These are phyloP conservation scores for Trichoderma arundinaceum DNA, from an alignment of 2,329 filamentous ascomycete genomes.

Conservation along the genomic window DNA sequence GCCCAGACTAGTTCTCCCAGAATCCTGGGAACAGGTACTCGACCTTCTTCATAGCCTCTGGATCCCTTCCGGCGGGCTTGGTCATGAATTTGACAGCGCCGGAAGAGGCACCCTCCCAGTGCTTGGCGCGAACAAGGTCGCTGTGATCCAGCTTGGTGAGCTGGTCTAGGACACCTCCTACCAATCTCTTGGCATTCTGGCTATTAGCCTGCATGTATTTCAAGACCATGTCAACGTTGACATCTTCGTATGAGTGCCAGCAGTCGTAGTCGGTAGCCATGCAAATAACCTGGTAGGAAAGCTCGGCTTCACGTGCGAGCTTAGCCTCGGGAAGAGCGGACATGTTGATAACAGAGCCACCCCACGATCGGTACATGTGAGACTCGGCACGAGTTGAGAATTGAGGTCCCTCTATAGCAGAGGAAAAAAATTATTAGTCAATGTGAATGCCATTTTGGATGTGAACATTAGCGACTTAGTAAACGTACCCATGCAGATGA, in stretches of 20 bases:
- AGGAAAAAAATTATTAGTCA: not conserved
- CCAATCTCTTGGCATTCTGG: conserved; percentile 82
- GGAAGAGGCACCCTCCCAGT: conserved; percentile 76
- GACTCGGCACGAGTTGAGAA: conserved; percentile 97
- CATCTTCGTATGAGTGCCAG: conserved; percentile 84
- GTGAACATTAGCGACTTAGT: not conserved
- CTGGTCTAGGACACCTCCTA: conserved; percentile 86
- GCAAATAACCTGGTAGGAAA: conserved; percentile 97
- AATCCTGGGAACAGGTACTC: conserved; percentile 89
- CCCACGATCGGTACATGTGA: conserved; percentile 92
- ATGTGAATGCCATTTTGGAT: not conserved
- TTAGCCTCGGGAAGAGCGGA: conserved; percentile 93
- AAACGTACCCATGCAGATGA: conserved; percentile 86
- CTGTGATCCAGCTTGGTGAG: conserved; percentile 77
- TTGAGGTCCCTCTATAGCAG: conserved; percentile 82
- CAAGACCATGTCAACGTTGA: conserved; percentile 97
- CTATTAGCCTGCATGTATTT: conserved; percentile 94
- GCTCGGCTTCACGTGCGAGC: conserved; percentile 92
- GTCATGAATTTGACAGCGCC: conserved; percentile 84
- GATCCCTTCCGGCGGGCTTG: conserved; percentile 72
- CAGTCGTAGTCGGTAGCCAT: conserved; percentile 99
- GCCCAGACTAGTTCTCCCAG: conserved; percentile 51
- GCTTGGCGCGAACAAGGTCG: conserved; percentile 78
- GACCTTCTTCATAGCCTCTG: conserved; percentile 78
- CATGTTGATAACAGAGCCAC: conserved; percentile 98